Base-by-base conservation (phyloP, 345 rosid species). In the Zanthoxylum bungeanum region DNA sequence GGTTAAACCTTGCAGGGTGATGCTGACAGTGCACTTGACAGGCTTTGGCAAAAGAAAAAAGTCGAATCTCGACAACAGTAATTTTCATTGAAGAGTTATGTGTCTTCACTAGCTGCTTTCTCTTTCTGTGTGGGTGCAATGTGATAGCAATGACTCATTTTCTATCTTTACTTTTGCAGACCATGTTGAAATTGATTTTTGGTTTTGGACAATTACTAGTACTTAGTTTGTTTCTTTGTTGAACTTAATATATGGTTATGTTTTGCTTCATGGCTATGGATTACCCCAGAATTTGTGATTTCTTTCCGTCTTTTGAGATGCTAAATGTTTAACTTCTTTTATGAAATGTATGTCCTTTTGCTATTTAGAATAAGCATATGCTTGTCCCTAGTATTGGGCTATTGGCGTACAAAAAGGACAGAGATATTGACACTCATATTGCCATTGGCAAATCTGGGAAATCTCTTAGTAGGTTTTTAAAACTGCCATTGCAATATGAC, bases 21-120 rank as follows among this genome's bases (percentile, higher is more conserved):
- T 69, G 89, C 81, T 10, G 89, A 85, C 75, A 85, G 87, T 66
- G 85, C 75, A 22, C 12, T 85, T 9, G 90, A 84, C 59, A 78
- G 86, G 82, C 85, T 84, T 19, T 88, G 93, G 93, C 87, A 81
- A 68, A 86, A 84, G 83, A 88, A 83, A 83, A 81, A 62, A 60
- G 78, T 75, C 33, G 85, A 84, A 55, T 50, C 73, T 11, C 74
- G 73, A 19, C 83, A 84, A 68, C 72, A 71, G 55, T 66, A 60
- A 30, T 17, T 64, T 10, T 34, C 30, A 25, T 51, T 22, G 11
- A 4, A 12, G 63, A 17, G 12, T 39, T 36, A 2, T 53, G 47
- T 39, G 17, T 64, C 31, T 53, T 22, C 42, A 19, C 30, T 2
- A 39, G 52, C 42, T 0, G 55, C 36, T 47, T 19, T 56, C 17